phyloP scores from a whole-genome alignment of 495 filamentous ascomycete genomes.

The Aspergillus sclerotiicarbonarius region DNA sequence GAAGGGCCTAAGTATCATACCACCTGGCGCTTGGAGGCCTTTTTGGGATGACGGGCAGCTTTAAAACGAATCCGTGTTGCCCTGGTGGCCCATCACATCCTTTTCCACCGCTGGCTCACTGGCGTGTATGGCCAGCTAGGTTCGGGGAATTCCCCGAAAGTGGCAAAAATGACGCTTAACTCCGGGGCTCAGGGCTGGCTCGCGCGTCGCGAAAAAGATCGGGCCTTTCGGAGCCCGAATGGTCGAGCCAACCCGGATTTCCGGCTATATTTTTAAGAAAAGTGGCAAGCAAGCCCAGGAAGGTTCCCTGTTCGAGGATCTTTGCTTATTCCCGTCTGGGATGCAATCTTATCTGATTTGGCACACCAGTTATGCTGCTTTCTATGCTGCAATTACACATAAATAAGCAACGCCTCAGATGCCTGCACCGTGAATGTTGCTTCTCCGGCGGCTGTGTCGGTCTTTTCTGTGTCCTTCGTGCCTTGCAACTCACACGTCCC shows the following conservation, averaged over 20 bases:
- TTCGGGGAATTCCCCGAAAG: neutral
- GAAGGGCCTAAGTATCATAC: neutral
- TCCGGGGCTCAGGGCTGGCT: neutral
- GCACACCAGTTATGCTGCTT: neutral
- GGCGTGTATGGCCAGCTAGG: neutral
- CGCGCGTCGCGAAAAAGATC: neutral
- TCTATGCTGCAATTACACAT: constrained; percentile 29
- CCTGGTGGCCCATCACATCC: neutral
- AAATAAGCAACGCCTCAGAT: constrained; percentile 55
- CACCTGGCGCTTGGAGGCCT: neutral
- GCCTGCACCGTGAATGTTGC: constrained; percentile 49
- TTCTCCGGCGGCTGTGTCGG: constrained; percentile 36
- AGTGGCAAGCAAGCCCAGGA: neutral
- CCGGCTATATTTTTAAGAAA: neutral
- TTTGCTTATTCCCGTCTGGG: neutral
- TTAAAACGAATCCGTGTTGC: neutral
- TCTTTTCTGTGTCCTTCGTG: constrained; percentile 40
- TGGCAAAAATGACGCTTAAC: neutral
- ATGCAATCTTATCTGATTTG: neutral
- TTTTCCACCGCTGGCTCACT: neutral
- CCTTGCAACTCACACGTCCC: constrained; percentile 50
- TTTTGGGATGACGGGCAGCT: neutral
- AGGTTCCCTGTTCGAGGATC: neutral
- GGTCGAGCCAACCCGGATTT: neutral
- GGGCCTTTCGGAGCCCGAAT: neutral